Base-by-base conservation (phyloP, 139 green algal genomes). In the Coccomyxa sp. region DNA sequence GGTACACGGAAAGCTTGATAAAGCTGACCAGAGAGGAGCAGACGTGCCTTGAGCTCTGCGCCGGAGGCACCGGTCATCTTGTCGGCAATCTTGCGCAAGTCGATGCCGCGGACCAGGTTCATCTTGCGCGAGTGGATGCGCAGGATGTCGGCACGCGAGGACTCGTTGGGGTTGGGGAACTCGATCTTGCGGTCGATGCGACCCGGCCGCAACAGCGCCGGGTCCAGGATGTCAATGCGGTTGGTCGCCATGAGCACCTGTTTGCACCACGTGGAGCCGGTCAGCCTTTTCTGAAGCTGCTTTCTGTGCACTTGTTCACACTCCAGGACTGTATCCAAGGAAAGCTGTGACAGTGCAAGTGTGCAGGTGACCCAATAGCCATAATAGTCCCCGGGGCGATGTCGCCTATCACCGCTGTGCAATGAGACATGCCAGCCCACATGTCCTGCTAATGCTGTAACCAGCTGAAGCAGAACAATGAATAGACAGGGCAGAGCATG, bases 141-240 rank as follows among this genome's bases (percentile, higher is more conserved):
- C 15, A 99, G 88, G 88, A 99, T 99, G 87, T 98, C 96, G 16
- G 97, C 84, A 23, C 97, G 90, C 0, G 91, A 94, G 23, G 85
- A 86, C 88, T 99, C 97, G 67, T 91, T 95, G 58, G 97, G 97
- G 86, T 99, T 98, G 58, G 97, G 97, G 87, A 99, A 99, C 93
- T 99, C 97, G 86, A 99, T 99, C 88, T 99, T 99, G 83, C 97
- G 92, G 89, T 99, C 97, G 80, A 99, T 99, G 79, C 97, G 92
- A 0, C 97, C 97, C 0, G 97, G 97, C n/a, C 97, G 93, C 83
- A 99, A 93, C 83, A 99, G 93, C 11, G 97, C 97, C 17, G 92
- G 82, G 87, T 99, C 97, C 77, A 99, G 89, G 88, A 99, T 99
- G 92, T 99, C 97, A 76, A 99, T 98, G 59, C 97, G 89, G 90